Evolutionary conservation across 108 stramenopile species (phyloP).

Genomic region (Pseudonitzschia delicatissima): DNA sequence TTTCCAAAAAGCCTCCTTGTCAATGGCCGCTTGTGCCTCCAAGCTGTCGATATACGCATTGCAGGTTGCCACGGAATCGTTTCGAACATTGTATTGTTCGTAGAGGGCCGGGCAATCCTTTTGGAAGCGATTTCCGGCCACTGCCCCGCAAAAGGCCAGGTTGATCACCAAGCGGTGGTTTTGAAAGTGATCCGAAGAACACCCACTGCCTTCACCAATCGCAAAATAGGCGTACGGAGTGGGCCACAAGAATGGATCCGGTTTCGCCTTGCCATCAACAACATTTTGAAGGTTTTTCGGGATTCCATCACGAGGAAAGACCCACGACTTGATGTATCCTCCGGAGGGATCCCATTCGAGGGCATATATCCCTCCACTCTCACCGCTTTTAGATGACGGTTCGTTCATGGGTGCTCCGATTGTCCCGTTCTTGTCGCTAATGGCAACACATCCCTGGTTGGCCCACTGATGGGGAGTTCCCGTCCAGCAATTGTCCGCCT

Average conservation of each 20-base stretch:
- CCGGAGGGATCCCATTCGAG: slow-evolving; percentile 83
- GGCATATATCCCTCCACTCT: slow-evolving; percentile 79
- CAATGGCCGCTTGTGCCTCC: slow-evolving; percentile 39
- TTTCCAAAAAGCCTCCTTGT: slow-evolving; percentile 76
- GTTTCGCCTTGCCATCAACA: slow-evolving; percentile 28
- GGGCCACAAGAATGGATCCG: slow-evolving; percentile 68
- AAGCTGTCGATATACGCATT: slow-evolving; percentile 71
- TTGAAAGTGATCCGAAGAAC: slow-evolving; percentile 76
- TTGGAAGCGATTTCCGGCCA: slow-evolving; percentile 77
- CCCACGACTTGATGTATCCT: slow-evolving; percentile 78
- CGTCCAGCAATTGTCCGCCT: slow-evolving; percentile 68
- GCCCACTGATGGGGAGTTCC: slow-evolving; percentile 86
- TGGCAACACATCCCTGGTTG: slow-evolving; percentile 88
- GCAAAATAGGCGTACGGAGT: slow-evolving; percentile 87
- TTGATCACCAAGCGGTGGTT: slow-evolving; percentile 83
- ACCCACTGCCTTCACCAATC: slow-evolving; percentile 65
- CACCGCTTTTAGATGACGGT: too few relatives aligned
- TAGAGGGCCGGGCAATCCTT: slow-evolving; percentile 67
- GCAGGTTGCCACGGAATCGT: slow-evolving; percentile 50
- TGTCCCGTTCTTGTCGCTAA: slow-evolving; percentile 54
- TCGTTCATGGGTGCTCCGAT: slow-evolving; percentile 75
- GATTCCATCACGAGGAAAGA: slow-evolving; percentile 53
- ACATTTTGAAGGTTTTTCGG: slow-evolving; percentile 32
- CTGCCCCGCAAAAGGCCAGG: slow-evolving; percentile 83
- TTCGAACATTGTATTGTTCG: slow-evolving; percentile 36